phyloP scores from a whole-genome alignment of 129 eudicot species.

The Flaveria linearis region DNA sequence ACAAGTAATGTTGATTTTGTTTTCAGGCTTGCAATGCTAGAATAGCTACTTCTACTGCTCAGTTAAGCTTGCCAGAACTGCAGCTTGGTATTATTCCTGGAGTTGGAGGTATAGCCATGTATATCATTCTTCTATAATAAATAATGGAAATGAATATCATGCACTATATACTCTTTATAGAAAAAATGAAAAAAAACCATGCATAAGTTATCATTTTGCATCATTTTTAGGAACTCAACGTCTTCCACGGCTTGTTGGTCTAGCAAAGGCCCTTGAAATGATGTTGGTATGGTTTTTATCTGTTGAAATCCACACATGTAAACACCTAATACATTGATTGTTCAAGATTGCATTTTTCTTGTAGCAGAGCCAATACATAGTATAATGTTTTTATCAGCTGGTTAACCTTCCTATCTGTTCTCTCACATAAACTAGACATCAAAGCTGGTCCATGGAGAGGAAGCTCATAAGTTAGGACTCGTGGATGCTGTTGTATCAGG shows the following conservation, averaged over 20 bases:
- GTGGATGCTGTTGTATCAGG: constrained; percentile 83
- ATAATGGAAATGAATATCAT: neutral
- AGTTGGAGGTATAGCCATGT: constrained; percentile 88
- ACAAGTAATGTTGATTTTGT: neutral
- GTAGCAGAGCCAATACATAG: constrained; percentile 10
- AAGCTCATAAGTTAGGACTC: constrained; percentile 81
- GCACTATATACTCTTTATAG: neutral
- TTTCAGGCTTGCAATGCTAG: constrained; percentile 89
- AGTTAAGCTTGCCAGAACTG: constrained; percentile 91
- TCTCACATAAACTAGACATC: constrained; percentile 55
- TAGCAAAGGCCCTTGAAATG: constrained; percentile 93
- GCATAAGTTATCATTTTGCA: constrained; percentile 4
- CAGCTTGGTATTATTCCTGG: constrained; percentile 98
- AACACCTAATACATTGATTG: constrained; percentile 4
- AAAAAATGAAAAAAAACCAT: neutral
- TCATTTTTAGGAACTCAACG: constrained; percentile 82
- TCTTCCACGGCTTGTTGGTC: constrained; percentile 97
- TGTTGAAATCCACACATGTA: neutral
- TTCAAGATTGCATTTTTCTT: constrained; percentile 21
- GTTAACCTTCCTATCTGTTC: constrained; percentile 10
- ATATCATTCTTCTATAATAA: constrained; percentile 22
- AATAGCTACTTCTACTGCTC: constrained; percentile 77
- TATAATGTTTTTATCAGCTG: neutral
- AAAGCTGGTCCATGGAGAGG: constrained; percentile 74
- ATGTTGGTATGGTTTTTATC: constrained; percentile 63